Base-by-base conservation (phyloP, 2,329 filamentous ascomycete species). In the Phialophora verrucosa region DNA sequence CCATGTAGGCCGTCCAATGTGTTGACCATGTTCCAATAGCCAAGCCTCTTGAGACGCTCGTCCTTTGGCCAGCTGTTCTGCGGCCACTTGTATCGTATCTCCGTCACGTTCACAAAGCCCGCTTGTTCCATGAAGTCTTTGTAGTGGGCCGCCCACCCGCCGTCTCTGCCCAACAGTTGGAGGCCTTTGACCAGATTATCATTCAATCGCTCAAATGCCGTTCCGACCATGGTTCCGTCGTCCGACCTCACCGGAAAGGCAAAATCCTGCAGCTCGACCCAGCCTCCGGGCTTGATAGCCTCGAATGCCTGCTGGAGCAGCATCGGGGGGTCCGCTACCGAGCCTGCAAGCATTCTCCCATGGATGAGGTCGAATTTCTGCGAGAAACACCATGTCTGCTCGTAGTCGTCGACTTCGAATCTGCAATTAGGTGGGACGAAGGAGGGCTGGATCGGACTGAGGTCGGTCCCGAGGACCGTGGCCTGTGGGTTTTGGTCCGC, bases 331-430 rank as follows among this genome's bases (percentile, higher is more conserved):
- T 88, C 80, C 56, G 80, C 83, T 64, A 88, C 83, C 1, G 82
- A 83, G 78, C 84, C 82, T 12, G 83, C 83, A 1, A 84, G 83
- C 61, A 85, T 82, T 4, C 87, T 81, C n/a, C 83, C 82, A 72
- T 88, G 86, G 51, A 89, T 82, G 64, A 87, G 87, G 73, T 89
- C 86, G 63, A 87, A 88, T 59, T 84, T 80, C 64, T 86, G 81
- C 2, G 74, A 70, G 66, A 86, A 82, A 20, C 86, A 74, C 86
- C 86, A 88, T 2, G 81, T 78, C 63, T 81, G 81, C 73, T 88
- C 85, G 20, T 84, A 79, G 67, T 88, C 86, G 66, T 88, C 86
- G 11, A 88, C 79, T 72, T 85, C 77, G 69, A 86, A 87, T 25
- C 79, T 78, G 27, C 85, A 79, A 67, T 87, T 87, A 3, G 84